Percentiles rank a stretch among this genome's conserved stretches.
phyloP scores from a whole-genome alignment of 1,284 basidiomycete species.

The Sporisorium graminicola region DNA sequence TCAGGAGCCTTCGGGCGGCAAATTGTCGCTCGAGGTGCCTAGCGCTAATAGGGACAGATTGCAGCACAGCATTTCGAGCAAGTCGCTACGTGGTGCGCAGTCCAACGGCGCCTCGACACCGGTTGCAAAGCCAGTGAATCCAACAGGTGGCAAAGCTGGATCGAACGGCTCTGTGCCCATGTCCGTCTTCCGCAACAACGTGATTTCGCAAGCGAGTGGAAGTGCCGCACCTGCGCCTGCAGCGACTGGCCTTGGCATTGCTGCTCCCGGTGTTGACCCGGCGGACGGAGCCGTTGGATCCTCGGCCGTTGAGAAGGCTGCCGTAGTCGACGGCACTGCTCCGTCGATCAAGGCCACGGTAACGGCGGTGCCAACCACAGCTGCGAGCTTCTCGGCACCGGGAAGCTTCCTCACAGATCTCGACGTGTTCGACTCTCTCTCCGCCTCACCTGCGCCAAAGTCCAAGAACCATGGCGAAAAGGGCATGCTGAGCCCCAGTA shows the following conservation, averaged over 20 bases:
- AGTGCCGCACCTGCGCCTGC: slow-evolving; percentile 5
- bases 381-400: slow-evolving; percentile 20
- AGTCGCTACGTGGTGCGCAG: slow-evolving; percentile 20
- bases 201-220: slow-evolving; percentile 9
- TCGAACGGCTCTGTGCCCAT: slow-evolving; percentile 4
- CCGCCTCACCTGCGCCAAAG: slow-evolving; percentile 24
- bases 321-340: background rate
- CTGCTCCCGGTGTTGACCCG: slow-evolving; percentile 12
- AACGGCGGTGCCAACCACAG: background rate
- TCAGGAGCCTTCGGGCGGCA: slow-evolving; percentile 21
- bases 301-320: slow-evolving; percentile 2
- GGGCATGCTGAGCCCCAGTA: background rate
- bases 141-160: slow-evolving; percentile 2
- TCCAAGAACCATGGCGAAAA: background rate
- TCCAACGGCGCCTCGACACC: slow-evolving; percentile 21
- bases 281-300: slow-evolving; percentile 1
- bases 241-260: slow-evolving; percentile 33
- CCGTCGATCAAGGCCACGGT: background rate
- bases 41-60: slow-evolving; percentile 1
- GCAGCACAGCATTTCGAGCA: slow-evolving; percentile 26
- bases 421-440: slow-evolving; percentile 50
- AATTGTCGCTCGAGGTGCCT: slow-evolving; percentile 33
- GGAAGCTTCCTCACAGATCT: slow-evolving; percentile 53
- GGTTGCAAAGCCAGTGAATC: background rate
- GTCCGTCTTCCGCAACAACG: slow-evolving; percentile 25